These are phyloP conservation scores for Allomyces javanicus DNA, from an alignment of 192 early-diverging fungal species.

Conservation along the genomic window DNA sequence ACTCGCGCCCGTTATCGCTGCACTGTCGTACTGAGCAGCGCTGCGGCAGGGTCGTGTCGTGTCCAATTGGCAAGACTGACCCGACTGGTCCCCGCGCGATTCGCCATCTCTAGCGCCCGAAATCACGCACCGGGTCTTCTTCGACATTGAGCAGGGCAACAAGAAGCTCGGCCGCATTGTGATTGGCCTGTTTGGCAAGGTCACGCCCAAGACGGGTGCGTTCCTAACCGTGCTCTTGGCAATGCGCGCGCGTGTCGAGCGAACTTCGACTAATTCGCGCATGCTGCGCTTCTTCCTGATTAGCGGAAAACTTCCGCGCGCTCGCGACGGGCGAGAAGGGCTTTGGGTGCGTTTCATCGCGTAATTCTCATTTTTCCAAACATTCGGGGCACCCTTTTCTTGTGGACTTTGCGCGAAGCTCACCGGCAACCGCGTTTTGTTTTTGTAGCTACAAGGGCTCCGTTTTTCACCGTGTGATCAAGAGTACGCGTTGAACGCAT, in stretches of 20 bases:
- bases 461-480: constrained; percentile 53
- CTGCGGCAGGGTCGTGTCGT: no score
- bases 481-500: constrained; percentile 4
- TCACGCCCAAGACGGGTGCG: constrained; percentile 20
- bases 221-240: background rate
- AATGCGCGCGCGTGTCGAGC: background rate
- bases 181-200: constrained; percentile 53
- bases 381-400: no score
- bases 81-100: no score
- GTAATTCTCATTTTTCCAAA: no score
- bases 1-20: no score
- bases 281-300: background rate
- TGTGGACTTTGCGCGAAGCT: no score
- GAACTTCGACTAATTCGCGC: background rate
- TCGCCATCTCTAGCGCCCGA: background rate
- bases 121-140: constrained; percentile 36
- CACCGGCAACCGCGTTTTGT: no score
- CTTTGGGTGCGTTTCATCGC: constrained; percentile 16
- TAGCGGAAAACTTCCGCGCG: constrained; percentile 23
- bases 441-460: constrained; percentile 46
- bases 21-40: no score
- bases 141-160: constrained; percentile 69
- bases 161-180: constrained; percentile 43
- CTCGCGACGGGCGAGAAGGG: constrained; percentile 29
- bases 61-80: no score